A percentile compares a stretch with the other conserved stretches of the same genome.
These are phyloP conservation scores for Tricholoma matsutake DNA, from an alignment of 768 basidiomycete species.

Conservation along the genomic window DNA sequence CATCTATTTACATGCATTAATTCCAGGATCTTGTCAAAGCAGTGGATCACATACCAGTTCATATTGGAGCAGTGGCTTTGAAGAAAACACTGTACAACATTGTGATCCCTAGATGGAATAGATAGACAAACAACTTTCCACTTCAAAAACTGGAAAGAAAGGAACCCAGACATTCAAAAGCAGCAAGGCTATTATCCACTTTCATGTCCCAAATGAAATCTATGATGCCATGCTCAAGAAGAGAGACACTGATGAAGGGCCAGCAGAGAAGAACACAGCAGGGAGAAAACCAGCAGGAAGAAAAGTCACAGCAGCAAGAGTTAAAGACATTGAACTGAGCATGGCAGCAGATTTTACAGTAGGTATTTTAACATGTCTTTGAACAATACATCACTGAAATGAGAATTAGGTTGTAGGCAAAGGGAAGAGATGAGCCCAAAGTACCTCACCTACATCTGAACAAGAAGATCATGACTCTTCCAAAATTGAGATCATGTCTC, in stretches of 20 bases:
- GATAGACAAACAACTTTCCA: neutral
- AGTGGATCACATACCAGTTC: neutral
- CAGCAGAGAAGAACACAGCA: neutral
- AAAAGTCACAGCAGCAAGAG: neutral
- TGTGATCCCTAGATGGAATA: neutral
- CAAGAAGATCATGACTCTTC: neutral
- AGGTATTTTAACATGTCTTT: neutral
- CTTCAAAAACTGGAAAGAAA: neutral
- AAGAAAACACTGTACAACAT: neutral
- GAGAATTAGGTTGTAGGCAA: neutral
- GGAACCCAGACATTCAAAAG: neutral
- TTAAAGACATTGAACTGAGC: neutral
- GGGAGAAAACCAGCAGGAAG: neutral
- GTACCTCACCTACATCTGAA: neutral
- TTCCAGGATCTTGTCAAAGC: neutral
- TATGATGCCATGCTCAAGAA: neutral
- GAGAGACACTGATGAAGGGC: neutral
- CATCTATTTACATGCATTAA: neutral
- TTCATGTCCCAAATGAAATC: neutral
- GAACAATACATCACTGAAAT: neutral
- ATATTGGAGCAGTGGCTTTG: slow-evolving; percentile 1
- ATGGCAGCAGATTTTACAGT: neutral
- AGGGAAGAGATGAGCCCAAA: neutral
- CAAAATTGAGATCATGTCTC: neutral
- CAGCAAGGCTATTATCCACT: neutral